Evolutionary conservation across 805 yeast species (phyloP).

Genomic region (Starmerella etchellsii): DNA sequence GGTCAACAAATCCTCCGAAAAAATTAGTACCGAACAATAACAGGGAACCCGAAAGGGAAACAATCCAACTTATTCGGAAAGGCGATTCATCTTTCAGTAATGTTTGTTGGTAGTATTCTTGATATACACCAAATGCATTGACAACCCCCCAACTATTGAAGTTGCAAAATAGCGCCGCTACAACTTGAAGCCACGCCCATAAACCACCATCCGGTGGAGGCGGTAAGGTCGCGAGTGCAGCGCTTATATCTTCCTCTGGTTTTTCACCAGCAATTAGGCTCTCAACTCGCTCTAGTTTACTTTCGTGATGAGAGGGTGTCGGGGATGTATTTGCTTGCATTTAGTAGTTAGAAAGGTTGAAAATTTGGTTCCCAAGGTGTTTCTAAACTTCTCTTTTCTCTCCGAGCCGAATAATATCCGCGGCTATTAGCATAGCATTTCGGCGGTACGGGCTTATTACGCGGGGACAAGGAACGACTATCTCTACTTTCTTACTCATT

Average conservation of each 20-base stretch:
- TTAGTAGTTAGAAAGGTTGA: too few relatives aligned
- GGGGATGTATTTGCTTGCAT: too few relatives aligned
- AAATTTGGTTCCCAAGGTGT: too few relatives aligned
- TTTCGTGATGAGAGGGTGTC: too few relatives aligned
- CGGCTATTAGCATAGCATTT: too few relatives aligned
- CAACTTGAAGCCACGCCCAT: constrained; percentile 22
- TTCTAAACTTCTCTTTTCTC: too few relatives aligned
- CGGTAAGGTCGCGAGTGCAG: constrained; percentile 1
- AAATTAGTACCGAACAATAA: constrained; percentile 18
- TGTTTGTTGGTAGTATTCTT: constrained; percentile 16
- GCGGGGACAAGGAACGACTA: too few relatives aligned
- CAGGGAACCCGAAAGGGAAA: constrained; percentile 15
- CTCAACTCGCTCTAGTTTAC: too few relatives aligned
- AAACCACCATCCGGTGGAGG: constrained; percentile 23
- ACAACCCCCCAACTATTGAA: constrained; percentile 22
- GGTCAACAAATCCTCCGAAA: constrained; percentile 25
- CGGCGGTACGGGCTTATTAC: too few relatives aligned
- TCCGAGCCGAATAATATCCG: too few relatives aligned
- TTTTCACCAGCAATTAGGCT: neutral
- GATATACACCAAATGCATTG: constrained; percentile 22
- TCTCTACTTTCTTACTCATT: too few relatives aligned
- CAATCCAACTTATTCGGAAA: constrained; percentile 21
- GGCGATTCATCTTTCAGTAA: constrained; percentile 9
- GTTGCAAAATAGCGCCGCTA: constrained; percentile 20
- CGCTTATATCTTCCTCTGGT: neutral